A percentile compares a stretch with the other conserved stretches of the same genome.
Conservation (phyloP, 768 basidiomycete genomes). For the Baorangia bicolor region DNA sequence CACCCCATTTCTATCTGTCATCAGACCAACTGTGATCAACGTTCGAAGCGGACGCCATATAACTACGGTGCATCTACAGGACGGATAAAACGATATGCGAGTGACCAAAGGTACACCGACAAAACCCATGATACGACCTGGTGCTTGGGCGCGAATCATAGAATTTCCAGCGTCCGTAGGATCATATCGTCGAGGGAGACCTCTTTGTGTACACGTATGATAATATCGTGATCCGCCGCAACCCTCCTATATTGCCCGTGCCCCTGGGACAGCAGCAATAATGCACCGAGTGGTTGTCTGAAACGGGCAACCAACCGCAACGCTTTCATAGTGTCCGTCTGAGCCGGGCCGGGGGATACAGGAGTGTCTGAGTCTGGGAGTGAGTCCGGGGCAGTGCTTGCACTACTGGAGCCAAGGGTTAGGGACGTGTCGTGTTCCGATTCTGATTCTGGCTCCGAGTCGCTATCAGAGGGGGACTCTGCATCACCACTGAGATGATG, state of each 20-base stretch:
- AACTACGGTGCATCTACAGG: no score
- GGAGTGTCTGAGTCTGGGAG: not conserved
- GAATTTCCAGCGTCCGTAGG: constrained; percentile 6
- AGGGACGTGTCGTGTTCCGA: not conserved
- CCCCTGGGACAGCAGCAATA: constrained; percentile 6
- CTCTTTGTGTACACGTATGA: constrained; percentile 3
- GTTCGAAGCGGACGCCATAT: no score
- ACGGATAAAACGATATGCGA: no score
- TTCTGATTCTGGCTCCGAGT: constrained; percentile 1
- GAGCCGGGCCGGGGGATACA: not conserved
- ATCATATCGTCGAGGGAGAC: constrained; percentile 6
- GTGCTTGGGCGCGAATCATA: not conserved
- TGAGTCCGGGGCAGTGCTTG: not conserved
- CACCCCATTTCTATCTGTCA: no score
- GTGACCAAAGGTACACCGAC: not conserved
- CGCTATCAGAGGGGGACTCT: not conserved
- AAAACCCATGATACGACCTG: not conserved
- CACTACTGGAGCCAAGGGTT: not conserved
- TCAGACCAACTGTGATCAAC: no score
- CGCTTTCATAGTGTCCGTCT: not conserved
- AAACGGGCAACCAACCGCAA: constrained; percentile 11
- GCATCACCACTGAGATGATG: not conserved
- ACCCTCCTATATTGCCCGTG: constrained; percentile 15
- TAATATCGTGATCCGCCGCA: constrained; percentile 9
- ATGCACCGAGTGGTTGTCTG: constrained; percentile 11